Conservation (phyloP, 1,139 yeast species). For the Pichia sp. region DNA sequence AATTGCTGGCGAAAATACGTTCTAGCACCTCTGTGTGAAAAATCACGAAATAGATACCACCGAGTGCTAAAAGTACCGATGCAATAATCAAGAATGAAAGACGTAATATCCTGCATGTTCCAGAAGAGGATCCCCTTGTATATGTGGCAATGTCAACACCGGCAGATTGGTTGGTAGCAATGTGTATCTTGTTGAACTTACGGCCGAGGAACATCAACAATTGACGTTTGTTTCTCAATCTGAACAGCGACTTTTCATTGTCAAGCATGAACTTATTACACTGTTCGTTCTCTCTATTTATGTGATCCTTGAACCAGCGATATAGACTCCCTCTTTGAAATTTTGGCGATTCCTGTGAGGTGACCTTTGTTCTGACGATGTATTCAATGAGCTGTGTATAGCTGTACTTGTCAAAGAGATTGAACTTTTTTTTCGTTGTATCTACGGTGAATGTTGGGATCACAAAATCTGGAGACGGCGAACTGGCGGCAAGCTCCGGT, state of each 20-base stretch:
- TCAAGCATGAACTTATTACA: constrained; percentile 3
- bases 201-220: constrained; percentile 8
- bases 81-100: too few species aligned
- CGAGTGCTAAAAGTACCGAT: too few species aligned
- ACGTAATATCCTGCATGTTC: too few species aligned
- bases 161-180: too few species aligned
- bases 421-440: not conserved
- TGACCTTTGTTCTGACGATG: not conserved
- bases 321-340: constrained; percentile 1
- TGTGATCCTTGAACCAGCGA: constrained; percentile 3
- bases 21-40: not conserved
- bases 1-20: not conserved
- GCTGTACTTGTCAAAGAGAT: constrained; percentile 4
- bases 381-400: constrained; percentile 5
- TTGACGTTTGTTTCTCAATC: constrained; percentile 13
- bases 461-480: not conserved
- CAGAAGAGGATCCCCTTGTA: too few species aligned
- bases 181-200: not conserved
- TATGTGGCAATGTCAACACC: too few species aligned
- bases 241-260: constrained; percentile 2
- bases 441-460: not conserved
- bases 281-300: constrained; percentile 1
- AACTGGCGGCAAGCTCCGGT: too few species aligned
- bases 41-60: not conserved
- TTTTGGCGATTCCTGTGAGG: not conserved